phyloP scores from a whole-genome alignment of 2,329 filamentous ascomycete species.

The Aspergillus fructus region DNA sequence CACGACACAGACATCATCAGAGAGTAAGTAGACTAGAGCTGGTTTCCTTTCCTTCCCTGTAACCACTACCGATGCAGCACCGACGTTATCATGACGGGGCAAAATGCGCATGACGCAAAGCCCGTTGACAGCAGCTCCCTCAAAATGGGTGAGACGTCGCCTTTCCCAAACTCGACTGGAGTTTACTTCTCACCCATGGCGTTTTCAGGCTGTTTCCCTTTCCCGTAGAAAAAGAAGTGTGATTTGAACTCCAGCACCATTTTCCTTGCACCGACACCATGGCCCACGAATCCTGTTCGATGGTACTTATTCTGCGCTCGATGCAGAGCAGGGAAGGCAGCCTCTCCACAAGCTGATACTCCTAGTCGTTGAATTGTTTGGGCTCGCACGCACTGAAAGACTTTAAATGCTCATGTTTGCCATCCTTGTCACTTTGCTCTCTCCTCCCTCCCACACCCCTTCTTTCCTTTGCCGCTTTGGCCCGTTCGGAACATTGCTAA shows the following conservation, averaged over 20 bases:
- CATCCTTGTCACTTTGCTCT: constrained; percentile 44
- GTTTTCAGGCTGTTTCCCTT: constrained; percentile 51
- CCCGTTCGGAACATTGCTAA: constrained; percentile 39
- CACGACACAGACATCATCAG: constrained; percentile 92
- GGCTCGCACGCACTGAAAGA: constrained; percentile 36
- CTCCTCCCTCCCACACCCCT: constrained; percentile 34
- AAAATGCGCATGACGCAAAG: constrained; percentile 34
- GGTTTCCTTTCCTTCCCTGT: constrained; percentile 60
- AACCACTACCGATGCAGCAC: constrained; percentile 45
- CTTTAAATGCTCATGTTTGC: constrained; percentile 42
- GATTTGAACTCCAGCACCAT: constrained; percentile 27
- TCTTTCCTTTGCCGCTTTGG: constrained; percentile 22
- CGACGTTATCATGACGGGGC: constrained; percentile 33
- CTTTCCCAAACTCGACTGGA: constrained; percentile 45
- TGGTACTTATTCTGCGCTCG: constrained; percentile 34
- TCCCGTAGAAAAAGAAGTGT: constrained; percentile 32
- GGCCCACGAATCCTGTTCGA: constrained; percentile 31
- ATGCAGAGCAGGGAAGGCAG: constrained; percentile 28
- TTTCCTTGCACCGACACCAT: constrained; percentile 28
- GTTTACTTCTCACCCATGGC: constrained; percentile 53
- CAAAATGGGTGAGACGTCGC: constrained; percentile 67
- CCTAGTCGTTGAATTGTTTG: constrained; percentile 41
- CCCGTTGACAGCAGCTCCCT: constrained; percentile 42
- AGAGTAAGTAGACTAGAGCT: constrained; percentile 89
- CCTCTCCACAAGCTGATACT: constrained; percentile 29